Base-by-base conservation (phyloP, 2,329 filamentous ascomycete genomes). In the Neopestalotiopsis sp. region DNA sequence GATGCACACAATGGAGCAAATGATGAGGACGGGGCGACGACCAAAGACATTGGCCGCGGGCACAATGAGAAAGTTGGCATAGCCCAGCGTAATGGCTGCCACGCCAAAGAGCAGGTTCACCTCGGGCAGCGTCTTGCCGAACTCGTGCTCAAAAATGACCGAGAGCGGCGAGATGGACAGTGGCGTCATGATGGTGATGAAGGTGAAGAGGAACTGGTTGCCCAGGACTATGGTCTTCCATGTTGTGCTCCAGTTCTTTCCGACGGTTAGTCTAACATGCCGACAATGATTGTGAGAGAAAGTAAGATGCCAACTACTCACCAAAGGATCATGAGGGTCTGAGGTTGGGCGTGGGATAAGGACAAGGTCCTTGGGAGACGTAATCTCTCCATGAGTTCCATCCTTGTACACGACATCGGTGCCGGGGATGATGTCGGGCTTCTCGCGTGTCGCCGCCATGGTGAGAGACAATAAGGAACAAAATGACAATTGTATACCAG, bases 161-260 rank as follows among this genome's bases (percentile, higher is more conserved):
- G 79, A 78, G 69, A 81, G 70, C 13, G 79, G 79, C 61, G 79
- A 73, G 66, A 81, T 79, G 61, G 78, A 76, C 42, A 81, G 74
- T 10, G 78, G 76, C 49, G 78, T 79, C 69, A 80, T 68, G 71
- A 80, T 78, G 72, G 74, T 76, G 69, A 78, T 74, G 71, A 80
- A 79, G 49, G 79, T 76, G 70, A 80, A 79, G 65, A 79, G 61
- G 62, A 73, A 76, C 71, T 79, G 76, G 71, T 79, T 79, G 66
- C 76, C 64, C 68, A 81, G 74, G 10, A 79, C 70, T 61, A 74
- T 73, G 17, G 72, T 61, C 65, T 81, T 80, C 77, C 76, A 79
- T 53, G 56, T 71, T 65, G 66, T 57, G 65, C 67, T 77, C 79
- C 78, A 80, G 71, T 81, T 81, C 74, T 76, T 28, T 58, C 64